Conservation (phyloP, 106 monocot genomes). For the Acanthochlamys bracteata region DNA sequence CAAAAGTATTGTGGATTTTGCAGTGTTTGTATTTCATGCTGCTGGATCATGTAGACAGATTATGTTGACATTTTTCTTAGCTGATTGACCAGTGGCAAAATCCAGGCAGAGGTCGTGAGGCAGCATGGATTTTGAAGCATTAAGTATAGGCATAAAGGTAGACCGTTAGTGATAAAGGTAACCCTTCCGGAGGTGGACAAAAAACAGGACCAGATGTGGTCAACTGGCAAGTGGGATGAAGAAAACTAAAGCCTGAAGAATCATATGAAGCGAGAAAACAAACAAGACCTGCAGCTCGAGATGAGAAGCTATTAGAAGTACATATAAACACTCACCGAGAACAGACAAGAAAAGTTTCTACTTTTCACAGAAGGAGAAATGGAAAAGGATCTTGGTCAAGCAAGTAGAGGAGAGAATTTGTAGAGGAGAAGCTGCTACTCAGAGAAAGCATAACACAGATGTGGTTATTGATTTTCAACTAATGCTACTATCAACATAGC, state of each 20-base stretch:
- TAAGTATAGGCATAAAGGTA: slow-evolving; percentile 79
- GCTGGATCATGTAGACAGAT: neutral
- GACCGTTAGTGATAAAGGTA: slow-evolving; percentile 67
- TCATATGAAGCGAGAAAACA: slow-evolving; percentile 48
- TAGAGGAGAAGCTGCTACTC: slow-evolving; percentile 85
- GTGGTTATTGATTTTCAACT: too few relatives aligned
- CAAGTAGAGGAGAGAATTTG: slow-evolving; percentile 90
- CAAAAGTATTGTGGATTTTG: too few relatives aligned
- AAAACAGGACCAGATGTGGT: slow-evolving; percentile 84
- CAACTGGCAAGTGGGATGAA: slow-evolving; percentile 39
- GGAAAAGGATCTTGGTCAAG: slow-evolving; percentile 93
- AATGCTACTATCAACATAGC: too few relatives aligned
- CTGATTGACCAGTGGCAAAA: slow-evolving; percentile 30
- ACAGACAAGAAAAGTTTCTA: slow-evolving; percentile 36
- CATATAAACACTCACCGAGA: slow-evolving; percentile 12
- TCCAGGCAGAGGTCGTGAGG: slow-evolving; percentile 42
- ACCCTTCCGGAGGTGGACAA: slow-evolving; percentile 40
- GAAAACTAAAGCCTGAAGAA: slow-evolving; percentile 27
- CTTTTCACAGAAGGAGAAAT: slow-evolving; percentile 93
- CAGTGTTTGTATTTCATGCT: neutral
- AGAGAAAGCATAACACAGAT: slow-evolving; percentile 81
- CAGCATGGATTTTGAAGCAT: slow-evolving; percentile 47
- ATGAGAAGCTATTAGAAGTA: slow-evolving; percentile 34
- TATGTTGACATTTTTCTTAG: slow-evolving; percentile 19
- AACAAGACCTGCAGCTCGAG: slow-evolving; percentile 47